Conservation (phyloP, 805 yeast species). For the Yamadazyma paraphyllophila region DNA sequence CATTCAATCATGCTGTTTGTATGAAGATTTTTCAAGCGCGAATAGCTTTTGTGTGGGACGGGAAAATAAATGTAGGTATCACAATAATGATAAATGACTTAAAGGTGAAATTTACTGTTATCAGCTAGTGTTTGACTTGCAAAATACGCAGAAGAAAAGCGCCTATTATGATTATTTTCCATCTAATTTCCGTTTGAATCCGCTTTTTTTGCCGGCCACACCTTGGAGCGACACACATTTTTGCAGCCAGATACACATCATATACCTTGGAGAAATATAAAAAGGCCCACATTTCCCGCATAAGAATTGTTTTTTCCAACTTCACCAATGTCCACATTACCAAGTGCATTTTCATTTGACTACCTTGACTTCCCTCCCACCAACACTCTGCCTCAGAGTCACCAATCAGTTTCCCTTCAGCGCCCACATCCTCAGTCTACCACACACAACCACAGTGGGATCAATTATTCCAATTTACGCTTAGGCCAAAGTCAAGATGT, state of each 20-base stretch:
- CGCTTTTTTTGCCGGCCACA: neutral
- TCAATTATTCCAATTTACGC: neutral
- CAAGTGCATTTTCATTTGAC: slow-evolving; percentile 8
- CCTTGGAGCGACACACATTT: neutral
- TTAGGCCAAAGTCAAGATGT: neutral
- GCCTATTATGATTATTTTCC: no score
- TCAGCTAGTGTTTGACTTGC: no score
- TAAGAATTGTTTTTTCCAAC: neutral
- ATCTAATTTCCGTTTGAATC: neutral
- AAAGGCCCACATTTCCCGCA: neutral
- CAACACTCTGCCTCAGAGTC: neutral
- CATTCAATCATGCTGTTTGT: neutral
- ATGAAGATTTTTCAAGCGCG: neutral
- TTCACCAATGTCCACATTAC: slow-evolving; percentile 6
- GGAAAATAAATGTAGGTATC: no score
- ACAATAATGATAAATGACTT: no score
- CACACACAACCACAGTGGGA: neutral
- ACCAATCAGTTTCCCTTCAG: neutral
- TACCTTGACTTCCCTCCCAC: slow-evolving; percentile 6
- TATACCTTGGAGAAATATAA: neutral
- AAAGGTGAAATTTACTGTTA: no score
- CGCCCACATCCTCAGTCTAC: neutral
- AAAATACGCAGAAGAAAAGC: no score
- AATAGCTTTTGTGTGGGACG: neutral
- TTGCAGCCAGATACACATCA: slow-evolving; percentile 6